A percentile compares a stretch with the other conserved stretches of the same genome.
phyloP scores from a whole-genome alignment of 108 stramenopile species.

The Asterionellopsis glacialis region DNA sequence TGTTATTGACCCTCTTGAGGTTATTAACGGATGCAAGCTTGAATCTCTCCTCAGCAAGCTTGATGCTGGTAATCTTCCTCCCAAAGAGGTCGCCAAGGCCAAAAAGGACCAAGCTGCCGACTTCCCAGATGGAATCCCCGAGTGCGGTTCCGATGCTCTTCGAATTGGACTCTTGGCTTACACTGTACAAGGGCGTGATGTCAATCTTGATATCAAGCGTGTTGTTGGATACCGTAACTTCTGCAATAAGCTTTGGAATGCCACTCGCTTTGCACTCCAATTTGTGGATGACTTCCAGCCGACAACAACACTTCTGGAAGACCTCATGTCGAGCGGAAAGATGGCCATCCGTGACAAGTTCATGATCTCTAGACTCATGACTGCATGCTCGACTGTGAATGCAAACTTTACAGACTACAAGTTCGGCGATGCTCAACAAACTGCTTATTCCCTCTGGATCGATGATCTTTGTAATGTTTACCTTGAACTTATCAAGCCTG shows the following conservation, averaged over 20 bases:
- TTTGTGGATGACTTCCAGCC: conserved; percentile 88
- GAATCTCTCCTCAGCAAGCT: conserved; percentile 81
- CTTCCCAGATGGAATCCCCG: conserved; percentile 98
- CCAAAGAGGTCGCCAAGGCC: conserved; percentile 91
- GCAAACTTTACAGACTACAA: conserved; percentile 63
- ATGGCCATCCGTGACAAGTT: conserved; percentile 84
- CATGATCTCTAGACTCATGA: conserved; percentile 93
- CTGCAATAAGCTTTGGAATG: conserved; percentile 99
- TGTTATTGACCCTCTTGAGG: conserved; percentile 98
- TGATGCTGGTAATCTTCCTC: conserved; percentile 90
- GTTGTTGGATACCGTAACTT: conserved; percentile 97
- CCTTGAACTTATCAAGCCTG: conserved; percentile 98
- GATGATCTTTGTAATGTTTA: conserved; percentile 96
- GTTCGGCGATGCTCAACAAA: conserved; percentile 89
- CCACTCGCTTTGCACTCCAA: conserved; percentile 87
- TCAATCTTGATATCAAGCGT: conserved; percentile 98
- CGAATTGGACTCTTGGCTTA: conserved; percentile 97
- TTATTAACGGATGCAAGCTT: conserved; percentile 92
- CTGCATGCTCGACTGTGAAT: conserved; percentile 66
- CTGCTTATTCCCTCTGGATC: conserved; percentile 88
- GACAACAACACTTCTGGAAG: conserved; percentile 72
- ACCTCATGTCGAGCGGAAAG: conserved; percentile 76
- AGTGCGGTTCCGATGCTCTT: conserved; percentile 98
- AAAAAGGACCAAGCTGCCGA: conserved; percentile 91
- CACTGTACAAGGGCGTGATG: conserved; percentile 96